phyloP scores from a whole-genome alignment of 768 basidiomycete genomes.

The Amanita rubescens region DNA sequence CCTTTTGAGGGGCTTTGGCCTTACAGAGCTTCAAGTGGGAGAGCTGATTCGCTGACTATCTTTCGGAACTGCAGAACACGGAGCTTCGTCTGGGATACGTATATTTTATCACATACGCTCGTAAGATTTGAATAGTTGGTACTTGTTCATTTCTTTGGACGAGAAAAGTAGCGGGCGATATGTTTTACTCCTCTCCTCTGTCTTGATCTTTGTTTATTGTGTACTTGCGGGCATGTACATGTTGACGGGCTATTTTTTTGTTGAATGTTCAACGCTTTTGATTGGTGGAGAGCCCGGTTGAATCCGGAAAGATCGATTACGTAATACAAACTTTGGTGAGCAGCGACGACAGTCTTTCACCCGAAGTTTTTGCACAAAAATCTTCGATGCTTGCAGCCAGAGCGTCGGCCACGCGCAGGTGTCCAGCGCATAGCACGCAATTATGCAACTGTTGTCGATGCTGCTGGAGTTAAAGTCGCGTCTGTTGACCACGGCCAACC shows the following conservation, averaged over 20 bases:
- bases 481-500: slow-evolving; percentile 77
- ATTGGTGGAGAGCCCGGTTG: slow-evolving; percentile 10
- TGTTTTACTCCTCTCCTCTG: not conserved
- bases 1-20: slow-evolving; percentile 35
- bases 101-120: slow-evolving; percentile 45
- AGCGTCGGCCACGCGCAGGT: slow-evolving; percentile 48
- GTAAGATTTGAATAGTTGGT: slow-evolving; percentile 12
- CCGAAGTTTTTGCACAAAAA: slow-evolving; percentile 23
- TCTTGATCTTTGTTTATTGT: not conserved
- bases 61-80: slow-evolving; percentile 38
- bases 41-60: slow-evolving; percentile 32
- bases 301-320: slow-evolving; percentile 22
- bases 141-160: too few relatives aligned
- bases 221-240: not conserved
- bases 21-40: slow-evolving; percentile 28
- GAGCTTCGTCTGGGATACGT: slow-evolving; percentile 37
- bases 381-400: slow-evolving; percentile 53
- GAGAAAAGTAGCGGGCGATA: not conserved
- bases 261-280: too few relatives aligned
- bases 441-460: slow-evolving; percentile 80
- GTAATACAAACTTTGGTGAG: slow-evolving; percentile 17
- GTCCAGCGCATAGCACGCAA: slow-evolving; percentile 55
- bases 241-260: not conserved
- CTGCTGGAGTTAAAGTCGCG: slow-evolving; percentile 79
- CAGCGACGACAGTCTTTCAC: slow-evolving; percentile 13